A percentile compares a stretch with the other conserved stretches of the same genome.
These are phyloP conservation scores for Ceriops tagal DNA, from an alignment of 345 rosid species.

Conservation along the genomic window DNA sequence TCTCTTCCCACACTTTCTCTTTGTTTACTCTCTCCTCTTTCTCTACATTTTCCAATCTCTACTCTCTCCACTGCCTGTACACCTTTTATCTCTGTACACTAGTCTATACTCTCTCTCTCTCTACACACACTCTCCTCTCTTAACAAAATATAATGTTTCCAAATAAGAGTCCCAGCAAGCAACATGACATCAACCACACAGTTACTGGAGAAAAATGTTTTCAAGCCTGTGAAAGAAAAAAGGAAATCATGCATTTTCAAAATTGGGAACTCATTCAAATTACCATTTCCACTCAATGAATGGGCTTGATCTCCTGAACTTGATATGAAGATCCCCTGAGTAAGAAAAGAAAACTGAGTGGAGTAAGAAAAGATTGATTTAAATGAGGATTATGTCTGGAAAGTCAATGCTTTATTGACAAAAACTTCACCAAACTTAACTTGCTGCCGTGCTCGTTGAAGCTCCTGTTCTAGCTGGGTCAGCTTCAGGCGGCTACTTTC, in stretches of 20 bases:
- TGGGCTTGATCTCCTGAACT: slow-evolving; percentile 93
- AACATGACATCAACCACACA: not conserved
- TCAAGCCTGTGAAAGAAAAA: not conserved
- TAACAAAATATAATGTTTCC: too few species aligned
- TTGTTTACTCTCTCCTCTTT: too few species aligned
- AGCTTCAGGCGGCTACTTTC: slow-evolving; percentile 96
- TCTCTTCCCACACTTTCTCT: too few species aligned
- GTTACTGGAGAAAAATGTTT: not conserved
- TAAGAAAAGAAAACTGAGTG: slow-evolving; percentile 1
- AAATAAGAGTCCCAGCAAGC: too few species aligned
- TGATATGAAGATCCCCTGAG: slow-evolving; percentile 91
- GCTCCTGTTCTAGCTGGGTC: slow-evolving; percentile 94
- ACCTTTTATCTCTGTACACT: too few species aligned
- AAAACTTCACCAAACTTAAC: slow-evolving; percentile 36
- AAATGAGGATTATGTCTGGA: not conserved
- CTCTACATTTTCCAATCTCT: too few species aligned
- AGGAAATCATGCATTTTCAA: not conserved
- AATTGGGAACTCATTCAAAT: not conserved
- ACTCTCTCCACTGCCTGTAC: too few species aligned
- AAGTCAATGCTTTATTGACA: slow-evolving; percentile 2
- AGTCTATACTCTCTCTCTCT: too few species aligned
- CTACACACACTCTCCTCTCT: too few species aligned
- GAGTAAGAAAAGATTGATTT: slow-evolving; percentile 1
- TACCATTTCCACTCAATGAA: slow-evolving; percentile 95
- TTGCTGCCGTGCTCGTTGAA: slow-evolving; percentile 98